Conservation (phyloP, 2,329 filamentous ascomycete species). For the Fusarium liriodendri region DNA sequence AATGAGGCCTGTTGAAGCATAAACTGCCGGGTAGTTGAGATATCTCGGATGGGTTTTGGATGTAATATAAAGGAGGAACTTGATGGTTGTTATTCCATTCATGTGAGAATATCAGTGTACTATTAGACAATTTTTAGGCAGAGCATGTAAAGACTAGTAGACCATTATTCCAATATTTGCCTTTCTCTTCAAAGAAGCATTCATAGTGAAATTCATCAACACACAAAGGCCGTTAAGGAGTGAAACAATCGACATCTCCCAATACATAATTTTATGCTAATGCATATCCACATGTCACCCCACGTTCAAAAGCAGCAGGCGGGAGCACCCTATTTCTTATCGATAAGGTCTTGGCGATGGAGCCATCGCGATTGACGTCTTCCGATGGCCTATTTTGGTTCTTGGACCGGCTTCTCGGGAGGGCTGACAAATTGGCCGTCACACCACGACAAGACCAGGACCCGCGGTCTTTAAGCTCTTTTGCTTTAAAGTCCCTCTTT, state of each 20-base stretch:
- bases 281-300: neutral
- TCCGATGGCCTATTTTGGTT: neutral
- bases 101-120: neutral
- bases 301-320: neutral
- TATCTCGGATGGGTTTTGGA: neutral
- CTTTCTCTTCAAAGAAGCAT: neutral
- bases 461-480: slow-evolving; percentile 2
- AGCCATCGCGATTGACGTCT: neutral
- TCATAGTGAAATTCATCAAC: neutral
- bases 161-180: neutral
- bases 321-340: neutral
- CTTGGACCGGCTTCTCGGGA: slow-evolving; percentile 8
- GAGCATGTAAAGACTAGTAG: neutral
- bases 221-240: neutral
- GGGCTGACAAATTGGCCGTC: slow-evolving; percentile 42
- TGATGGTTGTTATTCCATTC: neutral
- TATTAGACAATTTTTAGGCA: neutral
- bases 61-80: neutral
- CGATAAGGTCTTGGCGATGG: slow-evolving; percentile 6
- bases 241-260: neutral
- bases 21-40: neutral
- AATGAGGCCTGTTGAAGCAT: neutral
- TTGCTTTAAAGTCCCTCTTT: slow-evolving; percentile 2
- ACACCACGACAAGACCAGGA: slow-evolving; percentile 27
- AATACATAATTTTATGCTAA: neutral